Evolutionary conservation across 2,329 filamentous ascomycete species (phyloP).

Genomic region (Diaporthe nobilis): DNA sequence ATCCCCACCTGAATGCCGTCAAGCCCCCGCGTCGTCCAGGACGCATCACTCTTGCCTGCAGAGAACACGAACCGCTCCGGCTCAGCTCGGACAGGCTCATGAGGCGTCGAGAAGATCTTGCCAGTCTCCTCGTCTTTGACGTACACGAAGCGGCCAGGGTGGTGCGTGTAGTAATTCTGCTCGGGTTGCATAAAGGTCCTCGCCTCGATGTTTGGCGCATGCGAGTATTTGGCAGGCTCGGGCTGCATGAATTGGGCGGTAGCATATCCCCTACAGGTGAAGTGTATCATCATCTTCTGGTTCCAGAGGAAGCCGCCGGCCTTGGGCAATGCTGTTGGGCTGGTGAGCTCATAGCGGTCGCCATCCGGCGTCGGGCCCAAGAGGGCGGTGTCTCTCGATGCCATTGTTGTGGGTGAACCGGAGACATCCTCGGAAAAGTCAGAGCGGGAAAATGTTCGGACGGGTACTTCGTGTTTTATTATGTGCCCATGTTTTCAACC

Average conservation of each 20-base stretch:
- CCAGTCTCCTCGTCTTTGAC: conserved; percentile 68
- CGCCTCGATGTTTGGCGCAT: conserved; percentile 70
- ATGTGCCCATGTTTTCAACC: conserved; percentile 9
- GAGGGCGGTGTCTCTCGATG: conserved; percentile 18
- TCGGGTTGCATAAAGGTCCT: conserved; percentile 74
- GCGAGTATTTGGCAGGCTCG: conserved; percentile 72
- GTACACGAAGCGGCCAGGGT: conserved; percentile 72
- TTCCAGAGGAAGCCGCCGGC: conserved; percentile 72
- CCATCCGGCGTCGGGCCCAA: conserved; percentile 60
- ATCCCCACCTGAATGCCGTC: conserved; percentile 65
- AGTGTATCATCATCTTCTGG: conserved; percentile 73
- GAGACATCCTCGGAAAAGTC: neutral
- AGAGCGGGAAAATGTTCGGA: neutral
- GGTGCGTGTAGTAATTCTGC: conserved; percentile 71
- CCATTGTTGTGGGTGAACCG: conserved; percentile 15
- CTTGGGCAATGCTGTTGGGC: conserved; percentile 69
- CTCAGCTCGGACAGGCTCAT: conserved; percentile 66
- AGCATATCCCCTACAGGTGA: conserved; percentile 71
- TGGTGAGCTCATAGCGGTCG: conserved; percentile 68
- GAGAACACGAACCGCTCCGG: conserved; percentile 67
- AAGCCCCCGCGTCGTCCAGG: conserved; percentile 66
- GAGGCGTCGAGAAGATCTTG: conserved; percentile 67
- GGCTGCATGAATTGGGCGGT: conserved; percentile 73
- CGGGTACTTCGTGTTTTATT: neutral
- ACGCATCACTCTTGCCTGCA: conserved; percentile 67